Evolutionary conservation across 2,329 filamentous ascomycete genomes (phyloP), one percentile per base, ranked within the genome.

Genomic region (Albifimbria verrucaria): DNA sequence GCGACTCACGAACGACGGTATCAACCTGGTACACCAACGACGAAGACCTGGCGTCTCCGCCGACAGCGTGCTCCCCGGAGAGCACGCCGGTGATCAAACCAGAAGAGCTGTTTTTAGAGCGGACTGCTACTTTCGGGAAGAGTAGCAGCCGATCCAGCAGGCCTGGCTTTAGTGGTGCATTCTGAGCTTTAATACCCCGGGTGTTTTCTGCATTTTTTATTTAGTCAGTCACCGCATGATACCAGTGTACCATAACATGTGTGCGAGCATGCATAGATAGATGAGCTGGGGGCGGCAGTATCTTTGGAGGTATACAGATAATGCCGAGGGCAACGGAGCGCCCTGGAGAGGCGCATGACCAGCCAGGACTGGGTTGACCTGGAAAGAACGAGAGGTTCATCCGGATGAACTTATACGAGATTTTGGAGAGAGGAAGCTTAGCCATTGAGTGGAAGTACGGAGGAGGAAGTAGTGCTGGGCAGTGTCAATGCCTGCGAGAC

Each of bases 21-120:
- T 80, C 77, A 49, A 79, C 79, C 5, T 81, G 80, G 71, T 75
- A 75, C 52, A 77, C 70, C 45, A 72, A 73, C 17, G 73, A 75
- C 15, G 74, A 69, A 50, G 67, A 76, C 52, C 72, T 70, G 25
- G 23, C 25, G 51, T 80, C 73, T 6, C 59, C 74, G 44, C 73
- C 74, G n/a, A 79, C 77, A 2, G 77, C 71, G 12, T 77, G 76
- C 66, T 81, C 78, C 20, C 74, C 77, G 7, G 72, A 73, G 50
- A 78, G 75, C 62, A 75, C 70, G 9, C 67, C 75, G 15, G 71
- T 68, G 25, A 62, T 68, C 28, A 68, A 67, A 54, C 65, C 67
- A 55, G 72, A 73, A 11, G 75, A 70, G 53, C 65, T 70, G 47
- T 69, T 72, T 48, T 64, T 73, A 49, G 72, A 73, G 54, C 69